Evolutionary conservation across 352 stramenopile species (phyloP).

Genomic region (Pythium coloratum): DNA sequence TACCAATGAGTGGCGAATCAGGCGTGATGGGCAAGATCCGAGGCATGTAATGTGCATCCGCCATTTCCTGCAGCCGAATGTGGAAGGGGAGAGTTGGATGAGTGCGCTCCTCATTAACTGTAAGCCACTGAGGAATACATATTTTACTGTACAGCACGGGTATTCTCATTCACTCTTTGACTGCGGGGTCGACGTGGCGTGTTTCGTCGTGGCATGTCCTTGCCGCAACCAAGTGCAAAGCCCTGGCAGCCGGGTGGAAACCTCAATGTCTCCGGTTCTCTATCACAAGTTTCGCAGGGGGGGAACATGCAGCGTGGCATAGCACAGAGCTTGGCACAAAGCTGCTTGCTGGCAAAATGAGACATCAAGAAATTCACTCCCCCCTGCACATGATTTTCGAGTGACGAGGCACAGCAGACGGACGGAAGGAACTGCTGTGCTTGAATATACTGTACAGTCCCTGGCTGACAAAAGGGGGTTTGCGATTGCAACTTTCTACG

Average conservation of each 20-base stretch:
- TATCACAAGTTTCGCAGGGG: constrained; percentile 5
- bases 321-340: background rate
- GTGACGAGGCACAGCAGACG: constrained; percentile 4
- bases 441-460: background rate
- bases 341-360: background rate
- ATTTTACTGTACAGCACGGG: background rate
- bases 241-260: background rate
- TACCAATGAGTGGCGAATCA: constrained; percentile 24
- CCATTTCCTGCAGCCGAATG: constrained; percentile 8
- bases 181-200: background rate
- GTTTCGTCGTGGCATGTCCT: constrained; percentile 2
- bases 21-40: constrained; percentile 15
- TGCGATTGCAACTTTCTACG: background rate
- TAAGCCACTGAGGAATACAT: background rate
- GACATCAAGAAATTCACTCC: background rate
- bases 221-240: background rate
- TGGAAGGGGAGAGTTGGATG: background rate
- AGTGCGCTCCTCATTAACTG: background rate
- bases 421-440: background rate
- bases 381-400: background rate
- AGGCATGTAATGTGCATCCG: constrained; percentile 18
- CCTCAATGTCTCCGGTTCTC: background rate
- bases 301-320: background rate
- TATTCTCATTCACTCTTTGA: background rate
- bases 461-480: background rate